These are phyloP conservation scores for Fusarium keratoplasticum DNA, from an alignment of 2,329 filamentous ascomycete species.

Conservation along the genomic window DNA sequence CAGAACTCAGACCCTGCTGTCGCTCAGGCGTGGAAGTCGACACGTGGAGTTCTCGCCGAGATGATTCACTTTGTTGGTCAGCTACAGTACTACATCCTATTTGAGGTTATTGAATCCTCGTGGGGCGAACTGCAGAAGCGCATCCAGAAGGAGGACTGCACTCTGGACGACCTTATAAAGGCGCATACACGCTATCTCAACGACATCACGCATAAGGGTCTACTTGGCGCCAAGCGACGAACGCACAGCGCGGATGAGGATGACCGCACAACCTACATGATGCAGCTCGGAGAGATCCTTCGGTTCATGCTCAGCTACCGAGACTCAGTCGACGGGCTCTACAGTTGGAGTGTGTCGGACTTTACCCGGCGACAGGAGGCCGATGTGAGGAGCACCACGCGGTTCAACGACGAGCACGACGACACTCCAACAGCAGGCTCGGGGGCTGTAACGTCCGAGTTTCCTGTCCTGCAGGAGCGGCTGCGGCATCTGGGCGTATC, in stretches of 20 bases:
- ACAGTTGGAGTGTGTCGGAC: constrained; percentile 94
- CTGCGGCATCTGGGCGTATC: constrained; percentile 78
- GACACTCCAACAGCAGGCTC: constrained; percentile 42
- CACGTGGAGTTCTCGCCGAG: constrained; percentile 88
- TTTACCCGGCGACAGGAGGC: constrained; percentile 92
- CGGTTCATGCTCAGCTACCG: constrained; percentile 95
- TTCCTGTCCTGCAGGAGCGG: constrained; percentile 80
- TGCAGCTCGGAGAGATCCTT: constrained; percentile 91
- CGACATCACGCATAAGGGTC: constrained; percentile 94
- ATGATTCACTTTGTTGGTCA: constrained; percentile 99
- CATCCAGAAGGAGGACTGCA: constrained; percentile 86
- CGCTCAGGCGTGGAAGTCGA: constrained; percentile 87
- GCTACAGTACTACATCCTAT: constrained; percentile 97
- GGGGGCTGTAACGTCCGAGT: constrained; percentile 72
- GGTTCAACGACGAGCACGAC: constrained; percentile 43
- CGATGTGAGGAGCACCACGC: constrained; percentile 78
- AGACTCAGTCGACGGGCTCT: constrained; percentile 92
- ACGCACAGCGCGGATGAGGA: constrained; percentile 65
- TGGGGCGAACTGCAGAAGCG: constrained; percentile 91
- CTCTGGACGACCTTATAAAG: constrained; percentile 92
- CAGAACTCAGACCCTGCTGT: constrained; percentile 77
- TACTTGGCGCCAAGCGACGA: constrained; percentile 77
- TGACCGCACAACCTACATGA: constrained; percentile 82
- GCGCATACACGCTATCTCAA: constrained; percentile 93
- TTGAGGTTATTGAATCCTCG: constrained; percentile 96